Evolutionary conservation across 257 asterid genomes (phyloP), one percentile per base, ranked within the genome.

Genomic region (Scutellaria minor): DNA sequence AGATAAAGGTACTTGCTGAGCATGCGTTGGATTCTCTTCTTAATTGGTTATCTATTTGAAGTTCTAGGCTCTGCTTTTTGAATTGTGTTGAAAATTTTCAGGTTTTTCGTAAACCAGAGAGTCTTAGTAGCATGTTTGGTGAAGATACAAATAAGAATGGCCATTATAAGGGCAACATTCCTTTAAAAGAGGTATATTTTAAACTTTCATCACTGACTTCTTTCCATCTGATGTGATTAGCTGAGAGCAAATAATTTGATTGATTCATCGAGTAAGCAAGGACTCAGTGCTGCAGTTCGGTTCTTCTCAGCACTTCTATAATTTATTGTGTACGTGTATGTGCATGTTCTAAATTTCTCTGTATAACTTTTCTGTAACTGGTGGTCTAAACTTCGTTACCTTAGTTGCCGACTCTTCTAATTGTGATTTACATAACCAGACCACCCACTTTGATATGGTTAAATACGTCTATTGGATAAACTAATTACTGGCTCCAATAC

Each of bases 141-240:
- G 83, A 71, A 67, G 84, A 78, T 73, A 68, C 73, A 47, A 71
- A 45, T 71, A 59, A 75, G 52, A 73, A 68, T 50, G 76, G 76
- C 77, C 60, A 60, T 75, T 10, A 4, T 50, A 78, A 31, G 11
- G 72, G 11, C 48, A 72, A 63, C 65, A 57, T 64, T 71, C 75
- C 67, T 60, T 12, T 87, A 68, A 89, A 91, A 81, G 85, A 80
- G 96, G 97, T 91, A 79, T 63, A 27, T 57, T 75, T 40, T 63
- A 42, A 45, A 51, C 22, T 52, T 69, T 37, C 14, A 39, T 64
- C 12, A 15, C 57, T 11, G 47, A 11, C 77, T 48, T 44, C 42
- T 66, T 82, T 70, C 50, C 41, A 31, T 48, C 62, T 15, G 13
- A 27, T 53, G 54, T 50, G 57, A 56, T 61, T 48, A 52, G 15